Base-by-base conservation (phyloP, 768 basidiomycete genomes). In the Wakefieldia striispora region DNA sequence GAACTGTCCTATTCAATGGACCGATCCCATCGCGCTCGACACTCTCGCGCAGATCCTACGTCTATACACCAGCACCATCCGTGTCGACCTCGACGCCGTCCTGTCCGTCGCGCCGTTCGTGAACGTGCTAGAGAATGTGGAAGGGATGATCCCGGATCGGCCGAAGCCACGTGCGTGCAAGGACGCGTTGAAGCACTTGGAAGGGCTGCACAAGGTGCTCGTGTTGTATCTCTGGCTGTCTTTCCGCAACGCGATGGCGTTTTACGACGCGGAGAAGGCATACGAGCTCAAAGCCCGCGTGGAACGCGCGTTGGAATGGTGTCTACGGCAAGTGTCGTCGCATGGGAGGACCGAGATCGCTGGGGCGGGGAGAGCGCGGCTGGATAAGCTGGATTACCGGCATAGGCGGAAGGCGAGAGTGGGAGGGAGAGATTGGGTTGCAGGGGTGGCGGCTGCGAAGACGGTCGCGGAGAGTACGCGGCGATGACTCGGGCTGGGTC, bases 201-300 rank as follows among this genome's bases (percentile, higher is more conserved):
- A 97, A 67, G 73, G 77, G 6, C 68, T 91, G 51, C 93, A 99
- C 69, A 87, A 86, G 59, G 70, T 81, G 26, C 59, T 91, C 24
- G 83, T 86, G 13, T 57, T 87, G 19, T 97, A 97, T 68, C 72
- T 92, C 42, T 99, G 95, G 95, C 74, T 94, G 55, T 74, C 76
- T 17, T 84, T 81, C 64, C 84, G 94, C 34, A 75, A 81, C 50
- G 75, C 81, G 0, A 73, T 91, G 45, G 74, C 83, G 8, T 97
- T 88, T 64, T 67, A 77, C 4, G 74, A 86, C n/a, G 70, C 76
- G 27, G 63, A 70, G 6, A 65, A 70, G 23, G 86, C 83, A 2
- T 55, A 66, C 12, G 68, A 62, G 14, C 59, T 91, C 39, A 90
- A 92, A 63, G 62, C 62, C 12, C 70, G 85, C 23, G 71, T 84